Evolutionary conservation across 352 stramenopile genomes (phyloP), one percentile per base, ranked within the genome.

Genomic region (Aphanomyces invadans): DNA sequence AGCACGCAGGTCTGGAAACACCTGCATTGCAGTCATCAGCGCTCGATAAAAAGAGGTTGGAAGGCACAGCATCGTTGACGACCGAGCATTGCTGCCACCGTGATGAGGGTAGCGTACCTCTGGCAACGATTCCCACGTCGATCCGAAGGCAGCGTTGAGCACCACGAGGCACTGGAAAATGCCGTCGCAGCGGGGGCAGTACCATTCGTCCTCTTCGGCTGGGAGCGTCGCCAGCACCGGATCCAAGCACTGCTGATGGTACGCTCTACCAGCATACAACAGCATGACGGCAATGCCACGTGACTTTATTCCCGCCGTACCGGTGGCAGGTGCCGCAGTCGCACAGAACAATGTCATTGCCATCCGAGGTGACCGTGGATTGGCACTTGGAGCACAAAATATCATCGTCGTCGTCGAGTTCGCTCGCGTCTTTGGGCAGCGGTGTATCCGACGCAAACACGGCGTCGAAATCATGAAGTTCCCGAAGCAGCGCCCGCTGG

Each of bases 291-390:
- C 26, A n/a, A 17, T n/a, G n/a, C n/a, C n/a, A n/a, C n/a, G n/a
- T n/a, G n/a, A n/a, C n/a, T n/a, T n/a, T n/a, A n/a, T n/a, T n/a
- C n/a, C n/a, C n/a, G n/a, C n/a, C 60, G 12, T 48, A 67, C 60
- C 86, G 83, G 62, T 81, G 76, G 31, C 86, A 95, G 28, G 81
- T 80, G 21, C 72, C 56, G 67, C 74, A 89, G 46, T 95, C 86
- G 29, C 86, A 95, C 38, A 95, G 71, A 46, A 95, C 69, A 64
- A 95, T 95, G 48, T 95, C 86, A 51, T 95, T 92, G 69, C 86
- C 78, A 7, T 75, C 72, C 2, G 75, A 70, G 12, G 84, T 86
- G 1, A 88, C 76, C 0, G 86, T 90, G 39, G 70, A 76, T 11
- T 72, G 76, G 39, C 86, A 95, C 15, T 77, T 79, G 46, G 86